Conservation (phyloP, 2,329 filamentous ascomycete species). For the Calycina herbarum region DNA sequence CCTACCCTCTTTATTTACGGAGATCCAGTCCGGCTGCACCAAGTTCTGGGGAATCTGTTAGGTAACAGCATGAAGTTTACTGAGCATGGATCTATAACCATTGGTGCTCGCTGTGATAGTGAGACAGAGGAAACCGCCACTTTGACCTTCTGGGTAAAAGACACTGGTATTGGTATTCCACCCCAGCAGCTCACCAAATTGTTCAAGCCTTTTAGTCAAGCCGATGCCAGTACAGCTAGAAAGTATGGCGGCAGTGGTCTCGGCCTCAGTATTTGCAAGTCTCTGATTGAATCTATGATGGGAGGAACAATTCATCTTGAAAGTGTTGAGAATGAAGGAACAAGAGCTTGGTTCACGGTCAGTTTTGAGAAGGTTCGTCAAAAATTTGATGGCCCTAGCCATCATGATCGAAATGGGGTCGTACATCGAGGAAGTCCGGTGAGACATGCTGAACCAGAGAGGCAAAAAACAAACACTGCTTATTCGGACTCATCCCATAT, state of each 20-base stretch:
- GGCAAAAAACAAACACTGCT: conserved; percentile 43
- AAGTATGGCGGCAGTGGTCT: conserved; percentile 92
- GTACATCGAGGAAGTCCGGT: conserved; percentile 39
- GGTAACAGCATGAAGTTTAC: conserved; percentile 96
- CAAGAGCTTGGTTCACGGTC: conserved; percentile 75
- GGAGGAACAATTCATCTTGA: conserved; percentile 81
- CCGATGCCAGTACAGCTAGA: conserved; percentile 83
- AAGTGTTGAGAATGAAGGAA: conserved; percentile 71
- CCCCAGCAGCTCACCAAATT: conserved; percentile 79
- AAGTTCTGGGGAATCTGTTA: conserved; percentile 78
- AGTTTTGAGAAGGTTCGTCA: conserved; percentile 80
- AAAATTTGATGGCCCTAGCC: conserved; percentile 56
- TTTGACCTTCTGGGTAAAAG: conserved; percentile 81
- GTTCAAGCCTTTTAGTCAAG: conserved; percentile 91
- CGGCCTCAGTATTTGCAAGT: conserved; percentile 91
- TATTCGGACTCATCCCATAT: conserved; percentile 70
- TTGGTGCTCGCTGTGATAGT: conserved; percentile 70
- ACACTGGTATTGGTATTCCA: conserved; percentile 90
- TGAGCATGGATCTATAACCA: conserved; percentile 79
- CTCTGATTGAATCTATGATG: conserved; percentile 89
- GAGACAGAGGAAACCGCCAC: conserved; percentile 71
- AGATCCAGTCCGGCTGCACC: conserved; percentile 65
- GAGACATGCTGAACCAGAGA: conserved; percentile 45
- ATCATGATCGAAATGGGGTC: conserved; percentile 36
- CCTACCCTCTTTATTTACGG: conserved; percentile 68